Conservation (phyloP, 345 rosid species). For the Aethionema arabicum region DNA sequence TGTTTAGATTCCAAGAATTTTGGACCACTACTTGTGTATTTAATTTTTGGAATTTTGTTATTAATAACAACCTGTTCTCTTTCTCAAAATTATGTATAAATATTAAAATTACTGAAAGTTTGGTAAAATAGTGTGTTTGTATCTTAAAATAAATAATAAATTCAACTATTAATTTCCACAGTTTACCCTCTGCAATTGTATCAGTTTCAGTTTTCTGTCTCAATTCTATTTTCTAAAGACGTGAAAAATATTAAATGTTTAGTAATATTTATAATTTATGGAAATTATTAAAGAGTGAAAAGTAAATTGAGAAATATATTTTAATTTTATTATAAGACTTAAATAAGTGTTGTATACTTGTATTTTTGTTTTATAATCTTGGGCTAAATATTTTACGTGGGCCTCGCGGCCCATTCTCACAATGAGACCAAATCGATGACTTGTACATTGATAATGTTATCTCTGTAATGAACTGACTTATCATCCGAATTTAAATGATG, state of each 20-base stretch:
- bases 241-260: slow-evolving; percentile 5
- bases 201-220: slow-evolving; percentile 28
- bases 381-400: neutral
- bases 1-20: slow-evolving; percentile 26
- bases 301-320: neutral
- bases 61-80: slow-evolving; percentile 20
- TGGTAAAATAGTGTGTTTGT: slow-evolving; percentile 23
- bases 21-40: slow-evolving; percentile 32
- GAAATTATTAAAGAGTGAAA: neutral
- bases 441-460: too few species aligned
- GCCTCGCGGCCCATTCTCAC: too few species aligned
- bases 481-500: too few species aligned
- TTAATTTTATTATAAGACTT: neutral
- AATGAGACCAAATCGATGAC: too few species aligned
- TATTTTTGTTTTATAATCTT: neutral
- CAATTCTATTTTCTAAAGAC: slow-evolving; percentile 10
- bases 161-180: slow-evolving; percentile 27
- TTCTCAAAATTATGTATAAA: slow-evolving; percentile 23
- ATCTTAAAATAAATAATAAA: slow-evolving; percentile 23
- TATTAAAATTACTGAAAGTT: slow-evolving; percentile 10
- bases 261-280: neutral
- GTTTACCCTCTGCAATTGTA: slow-evolving; percentile 27
- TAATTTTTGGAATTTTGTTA: slow-evolving; percentile 14
- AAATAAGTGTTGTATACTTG: neutral
- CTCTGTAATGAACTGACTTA: too few species aligned